Evolutionary conservation across 345 rosid genomes (phyloP).

Genomic region (Bretschneidera sinensis): DNA sequence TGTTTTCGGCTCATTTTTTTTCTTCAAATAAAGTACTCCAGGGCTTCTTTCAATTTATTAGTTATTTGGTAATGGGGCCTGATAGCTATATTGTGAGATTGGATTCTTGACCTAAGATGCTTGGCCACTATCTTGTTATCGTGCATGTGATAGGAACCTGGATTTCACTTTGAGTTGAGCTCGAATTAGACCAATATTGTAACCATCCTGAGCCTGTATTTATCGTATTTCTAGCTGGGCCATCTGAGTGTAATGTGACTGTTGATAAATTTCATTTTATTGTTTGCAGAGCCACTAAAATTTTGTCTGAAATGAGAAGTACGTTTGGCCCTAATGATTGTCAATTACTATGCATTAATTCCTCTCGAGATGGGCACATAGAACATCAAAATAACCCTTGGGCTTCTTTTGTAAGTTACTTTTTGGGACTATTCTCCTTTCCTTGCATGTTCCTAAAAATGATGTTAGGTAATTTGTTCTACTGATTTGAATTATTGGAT

Average conservation of each 20-base stretch:
- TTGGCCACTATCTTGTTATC: too few species aligned
- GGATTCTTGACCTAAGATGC: too few species aligned
- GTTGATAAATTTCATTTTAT: constrained; percentile 24
- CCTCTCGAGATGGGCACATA: constrained; percentile 64
- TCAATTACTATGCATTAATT: constrained; percentile 81
- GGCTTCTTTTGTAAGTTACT: constrained; percentile 56
- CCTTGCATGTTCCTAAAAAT: neutral
- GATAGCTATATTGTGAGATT: too few species aligned
- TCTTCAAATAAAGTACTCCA: too few species aligned
- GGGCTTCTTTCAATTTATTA: too few species aligned
- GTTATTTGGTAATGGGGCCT: too few species aligned
- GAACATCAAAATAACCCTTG: constrained; percentile 70
- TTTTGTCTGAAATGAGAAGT: constrained; percentile 80
- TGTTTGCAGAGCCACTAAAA: constrained; percentile 66
- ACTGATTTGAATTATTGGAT: constrained; percentile 9
- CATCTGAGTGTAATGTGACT: constrained; percentile 13
- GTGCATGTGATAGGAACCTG: too few species aligned
- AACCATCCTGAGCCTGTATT: neutral
- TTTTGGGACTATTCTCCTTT: constrained; percentile 11
- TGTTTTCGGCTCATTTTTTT: too few species aligned
- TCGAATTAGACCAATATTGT: too few species aligned
- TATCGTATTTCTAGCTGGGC: neutral
- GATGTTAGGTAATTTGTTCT: neutral
- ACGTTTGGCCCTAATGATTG: constrained; percentile 76
- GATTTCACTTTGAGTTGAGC: too few species aligned